Evolutionary conservation across 768 basidiomycete genomes (phyloP).

Genomic region (Mycena rebaudengoi): DNA sequence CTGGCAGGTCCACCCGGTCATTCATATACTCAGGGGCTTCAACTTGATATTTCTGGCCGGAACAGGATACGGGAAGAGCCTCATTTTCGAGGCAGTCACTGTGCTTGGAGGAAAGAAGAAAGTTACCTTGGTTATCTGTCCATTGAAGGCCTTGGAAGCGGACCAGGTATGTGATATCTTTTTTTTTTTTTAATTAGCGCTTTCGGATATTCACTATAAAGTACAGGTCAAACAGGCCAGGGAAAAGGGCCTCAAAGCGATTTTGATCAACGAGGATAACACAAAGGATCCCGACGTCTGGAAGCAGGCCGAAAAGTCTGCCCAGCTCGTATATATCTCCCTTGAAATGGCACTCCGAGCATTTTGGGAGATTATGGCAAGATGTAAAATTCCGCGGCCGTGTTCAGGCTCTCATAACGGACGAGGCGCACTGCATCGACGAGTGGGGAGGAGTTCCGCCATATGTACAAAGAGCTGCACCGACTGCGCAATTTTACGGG

Average conservation of each 20-base stretch:
- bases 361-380: slow-evolving; percentile 39
- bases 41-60: slow-evolving; percentile 37
- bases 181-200: neutral
- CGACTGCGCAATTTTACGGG: slow-evolving; percentile 34
- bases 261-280: slow-evolving; percentile 14
- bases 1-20: slow-evolving; percentile 20
- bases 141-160: slow-evolving; percentile 36
- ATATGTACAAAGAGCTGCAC: slow-evolving; percentile 32
- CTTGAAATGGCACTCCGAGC: slow-evolving; percentile 33
- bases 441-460: slow-evolving; percentile 43
- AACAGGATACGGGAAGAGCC: slow-evolving; percentile 37
- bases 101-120: slow-evolving; percentile 24
- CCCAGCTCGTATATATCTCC: neutral
- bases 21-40: slow-evolving; percentile 26
- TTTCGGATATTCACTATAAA: too few species aligned
- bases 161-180: slow-evolving; percentile 35
- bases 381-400: slow-evolving; percentile 33
- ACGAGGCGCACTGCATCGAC: slow-evolving; percentile 44
- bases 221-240: slow-evolving; percentile 12
- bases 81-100: slow-evolving; percentile 37
- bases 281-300: neutral
- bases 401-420: slow-evolving; percentile 35
- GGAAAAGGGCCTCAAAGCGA: slow-evolving; percentile 1
- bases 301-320: neutral
- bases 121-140: slow-evolving; percentile 35